Evolutionary conservation across 2,329 filamentous ascomycete species (phyloP).

Genomic region (Elsinoe arachidis): DNA sequence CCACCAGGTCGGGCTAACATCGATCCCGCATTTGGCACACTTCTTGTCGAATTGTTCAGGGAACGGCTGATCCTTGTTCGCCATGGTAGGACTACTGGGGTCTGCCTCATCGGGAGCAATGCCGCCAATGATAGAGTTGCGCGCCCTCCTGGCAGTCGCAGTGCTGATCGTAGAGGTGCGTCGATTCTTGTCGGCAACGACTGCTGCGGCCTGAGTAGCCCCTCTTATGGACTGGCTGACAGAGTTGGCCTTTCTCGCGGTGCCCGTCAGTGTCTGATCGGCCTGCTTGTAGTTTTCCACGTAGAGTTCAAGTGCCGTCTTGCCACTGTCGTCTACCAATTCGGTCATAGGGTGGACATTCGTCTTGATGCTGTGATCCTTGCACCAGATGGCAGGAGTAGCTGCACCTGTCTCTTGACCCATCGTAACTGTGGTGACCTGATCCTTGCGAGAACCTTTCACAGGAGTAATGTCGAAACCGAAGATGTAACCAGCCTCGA

Average conservation of each 20-base stretch:
- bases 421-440: conserved; percentile 68
- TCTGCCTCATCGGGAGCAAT: conserved; percentile 24
- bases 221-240: conserved; percentile 56
- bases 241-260: conserved; percentile 82
- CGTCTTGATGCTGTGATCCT: conserved; percentile 66
- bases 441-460: conserved; percentile 78
- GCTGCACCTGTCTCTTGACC: conserved; percentile 75
- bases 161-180: conserved; percentile 30
- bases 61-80: conserved; percentile 22
- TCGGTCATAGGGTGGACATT: conserved; percentile 74
- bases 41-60: conserved; percentile 27
- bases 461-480: conserved; percentile 87
- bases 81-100: conserved; percentile 23
- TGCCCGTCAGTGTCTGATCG: conserved; percentile 80
- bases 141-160: conserved; percentile 26
- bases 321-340: conserved; percentile 57
- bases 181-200: conserved; percentile 25
- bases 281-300: conserved; percentile 90
- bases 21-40: conserved; percentile 44
- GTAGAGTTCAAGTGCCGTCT: conserved; percentile 77
- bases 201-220: conserved; percentile 29
- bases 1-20: conserved; percentile 59
- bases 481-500: conserved; percentile 70
- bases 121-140: conserved; percentile 25
- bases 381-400: conserved; percentile 84